These are phyloP conservation scores for Trichoderma sp. DNA, from an alignment of 2,329 filamentous ascomycete species.

Conservation along the genomic window DNA sequence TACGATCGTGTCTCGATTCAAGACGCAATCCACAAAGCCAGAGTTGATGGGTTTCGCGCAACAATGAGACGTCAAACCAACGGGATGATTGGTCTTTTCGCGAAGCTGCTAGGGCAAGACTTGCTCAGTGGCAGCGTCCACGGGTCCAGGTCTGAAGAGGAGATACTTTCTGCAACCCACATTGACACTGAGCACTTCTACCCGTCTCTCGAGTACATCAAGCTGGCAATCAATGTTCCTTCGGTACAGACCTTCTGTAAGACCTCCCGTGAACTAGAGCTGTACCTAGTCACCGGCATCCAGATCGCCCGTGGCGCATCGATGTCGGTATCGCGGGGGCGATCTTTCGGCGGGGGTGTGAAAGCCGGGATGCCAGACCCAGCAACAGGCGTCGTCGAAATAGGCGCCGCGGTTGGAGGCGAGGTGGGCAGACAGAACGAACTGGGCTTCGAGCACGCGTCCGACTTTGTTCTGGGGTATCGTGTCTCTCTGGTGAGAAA, in stretches of 20 bases:
- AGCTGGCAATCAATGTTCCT: not conserved
- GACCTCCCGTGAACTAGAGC: not conserved
- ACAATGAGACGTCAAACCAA: not conserved
- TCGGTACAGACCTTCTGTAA: not conserved
- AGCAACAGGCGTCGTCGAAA: not conserved
- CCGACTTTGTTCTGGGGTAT: not conserved
- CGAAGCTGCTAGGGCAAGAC: not conserved
- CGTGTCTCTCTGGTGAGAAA: not conserved
- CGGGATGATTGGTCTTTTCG: not conserved
- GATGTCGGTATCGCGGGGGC: not conserved
- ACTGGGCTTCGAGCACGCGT: not conserved
- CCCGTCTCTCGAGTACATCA: not conserved
- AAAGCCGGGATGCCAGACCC: not conserved
- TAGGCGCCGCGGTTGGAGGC: not conserved
- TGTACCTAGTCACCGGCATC: not conserved
- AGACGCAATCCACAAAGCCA: not conserved
- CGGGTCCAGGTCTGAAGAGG: not conserved
- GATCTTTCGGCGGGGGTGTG: not conserved
- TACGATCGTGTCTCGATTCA: not conserved
- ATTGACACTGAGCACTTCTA: not conserved
- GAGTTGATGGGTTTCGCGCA: not conserved
- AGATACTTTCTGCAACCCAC: not conserved
- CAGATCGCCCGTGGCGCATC: not conserved
- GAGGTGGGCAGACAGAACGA: not conserved
- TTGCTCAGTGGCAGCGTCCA: not conserved